Evolutionary conservation across 768 basidiomycete genomes (phyloP).

Genomic region (Psilocybe sp.): DNA sequence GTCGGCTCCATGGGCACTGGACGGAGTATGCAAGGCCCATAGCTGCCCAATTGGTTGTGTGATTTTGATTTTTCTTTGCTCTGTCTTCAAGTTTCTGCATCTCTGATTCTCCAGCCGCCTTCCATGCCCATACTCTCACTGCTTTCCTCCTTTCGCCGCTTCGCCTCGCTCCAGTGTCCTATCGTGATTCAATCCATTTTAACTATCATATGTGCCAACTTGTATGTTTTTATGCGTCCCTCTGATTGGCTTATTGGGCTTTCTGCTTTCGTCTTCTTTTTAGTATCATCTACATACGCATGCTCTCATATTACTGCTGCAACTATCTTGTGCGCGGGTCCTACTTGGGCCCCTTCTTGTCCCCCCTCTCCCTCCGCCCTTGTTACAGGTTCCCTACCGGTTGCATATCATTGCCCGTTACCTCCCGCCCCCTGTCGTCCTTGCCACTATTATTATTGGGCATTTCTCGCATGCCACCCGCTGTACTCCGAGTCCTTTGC

Average conservation of each 20-base stretch:
- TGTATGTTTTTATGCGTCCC: too few relatives aligned
- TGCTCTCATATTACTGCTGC: not conserved
- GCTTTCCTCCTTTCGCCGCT: too few relatives aligned
- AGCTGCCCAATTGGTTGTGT: constrained; percentile 14
- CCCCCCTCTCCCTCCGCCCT: not conserved
- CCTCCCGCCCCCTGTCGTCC: not conserved
- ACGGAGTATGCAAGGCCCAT: constrained; percentile 35
- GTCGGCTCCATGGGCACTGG: constrained; percentile 45
- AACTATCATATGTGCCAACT: too few relatives aligned
- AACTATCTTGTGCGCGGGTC: not conserved
- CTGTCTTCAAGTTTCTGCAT: constrained; percentile 20
- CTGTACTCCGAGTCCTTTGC: not conserved
- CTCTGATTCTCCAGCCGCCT: not conserved
- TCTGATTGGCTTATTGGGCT: too few relatives aligned
- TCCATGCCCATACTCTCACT: too few relatives aligned
- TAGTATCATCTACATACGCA: constrained; percentile 14
- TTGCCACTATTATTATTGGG: too few relatives aligned
- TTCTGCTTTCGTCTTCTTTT: constrained; percentile 12
- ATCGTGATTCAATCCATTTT: too few relatives aligned
- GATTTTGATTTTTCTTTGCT: constrained; percentile 14
- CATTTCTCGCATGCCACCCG: not conserved
- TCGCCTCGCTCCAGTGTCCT: too few relatives aligned
- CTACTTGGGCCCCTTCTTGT: not conserved
- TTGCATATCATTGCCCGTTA: not conserved
- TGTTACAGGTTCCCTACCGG: constrained; percentile 1